Conservation (phyloP, 352 stramenopile species). For the Phytophthora brassicae region DNA sequence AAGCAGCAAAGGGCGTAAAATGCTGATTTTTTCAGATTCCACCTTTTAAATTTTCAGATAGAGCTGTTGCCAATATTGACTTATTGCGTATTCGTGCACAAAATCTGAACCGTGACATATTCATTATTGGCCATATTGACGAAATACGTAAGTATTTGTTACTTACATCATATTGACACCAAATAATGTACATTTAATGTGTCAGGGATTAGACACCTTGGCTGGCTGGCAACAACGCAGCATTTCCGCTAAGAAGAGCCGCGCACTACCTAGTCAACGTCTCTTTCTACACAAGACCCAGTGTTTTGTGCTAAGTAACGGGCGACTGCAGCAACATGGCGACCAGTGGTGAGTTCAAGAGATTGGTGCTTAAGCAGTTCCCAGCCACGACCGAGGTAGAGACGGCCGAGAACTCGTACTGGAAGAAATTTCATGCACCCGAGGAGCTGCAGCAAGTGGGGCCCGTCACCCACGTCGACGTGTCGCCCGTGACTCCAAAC, state of each 20-base stretch:
- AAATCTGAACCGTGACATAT: too few relatives aligned
- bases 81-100: too few relatives aligned
- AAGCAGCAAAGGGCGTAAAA: too few relatives aligned
- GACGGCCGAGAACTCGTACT: slow-evolving; percentile 83
- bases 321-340: slow-evolving; percentile 39
- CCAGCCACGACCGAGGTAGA: slow-evolving; percentile 73
- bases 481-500: slow-evolving; percentile 74
- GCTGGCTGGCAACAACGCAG: slow-evolving; percentile 19
- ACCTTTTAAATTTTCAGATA: too few relatives aligned
- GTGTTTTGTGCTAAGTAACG: background rate
- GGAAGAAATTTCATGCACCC: slow-evolving; percentile 87
- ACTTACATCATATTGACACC: background rate
- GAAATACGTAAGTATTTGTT: background rate
- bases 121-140: too few relatives aligned
- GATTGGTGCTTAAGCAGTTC: slow-evolving; percentile 88
- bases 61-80: background rate
- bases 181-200: background rate
- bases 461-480: slow-evolving; percentile 83
- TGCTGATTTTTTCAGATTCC: too few relatives aligned
- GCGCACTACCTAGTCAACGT: background rate
- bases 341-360: slow-evolving; percentile 82
- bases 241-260: slow-evolving; percentile 12
- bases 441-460: slow-evolving; percentile 86
- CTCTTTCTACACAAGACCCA: background rate
- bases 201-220: slow-evolving; percentile 4